Evolutionary conservation across 2,329 filamentous ascomycete genomes (phyloP).

Genomic region (Epichloe baconii): DNA sequence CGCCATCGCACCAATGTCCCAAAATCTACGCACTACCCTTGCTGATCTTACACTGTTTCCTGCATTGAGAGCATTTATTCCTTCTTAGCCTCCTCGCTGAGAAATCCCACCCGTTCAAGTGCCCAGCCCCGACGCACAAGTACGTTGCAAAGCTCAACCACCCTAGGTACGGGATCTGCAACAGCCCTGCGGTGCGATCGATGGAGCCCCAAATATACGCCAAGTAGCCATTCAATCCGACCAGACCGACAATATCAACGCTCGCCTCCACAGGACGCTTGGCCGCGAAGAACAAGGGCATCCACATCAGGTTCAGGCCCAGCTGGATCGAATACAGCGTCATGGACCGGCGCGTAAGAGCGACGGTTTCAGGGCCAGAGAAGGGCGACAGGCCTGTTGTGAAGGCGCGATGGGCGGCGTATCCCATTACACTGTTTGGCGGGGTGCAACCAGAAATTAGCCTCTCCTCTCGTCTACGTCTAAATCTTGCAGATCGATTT

Average conservation of each 20-base stretch:
- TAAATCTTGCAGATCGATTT: not conserved
- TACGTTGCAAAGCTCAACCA: conserved; percentile 88
- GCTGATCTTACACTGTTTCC: no score
- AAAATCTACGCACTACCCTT: no score
- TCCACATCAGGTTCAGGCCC: conserved; percentile 76
- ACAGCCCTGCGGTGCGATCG: conserved; percentile 59
- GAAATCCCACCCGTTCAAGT: conserved; percentile 57
- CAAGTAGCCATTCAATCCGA: conserved; percentile 60
- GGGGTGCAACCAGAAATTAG: not conserved
- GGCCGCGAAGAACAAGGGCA: conserved; percentile 80
- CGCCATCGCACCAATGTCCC: not conserved
- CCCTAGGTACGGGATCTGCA: conserved; percentile 66
- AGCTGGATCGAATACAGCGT: conserved; percentile 80
- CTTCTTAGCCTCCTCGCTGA: conserved; percentile 17
- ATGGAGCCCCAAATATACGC: conserved; percentile 64
- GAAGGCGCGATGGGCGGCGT: conserved; percentile 70
- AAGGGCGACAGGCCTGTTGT: conserved; percentile 46
- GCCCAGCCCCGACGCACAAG: conserved; percentile 55
- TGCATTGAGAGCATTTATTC: not conserved
- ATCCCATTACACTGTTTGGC: conserved; percentile 59
- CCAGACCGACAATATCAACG: conserved; percentile 58
- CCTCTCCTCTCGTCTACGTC: no score
- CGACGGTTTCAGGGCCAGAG: conserved; percentile 37
- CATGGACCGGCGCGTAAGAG: conserved; percentile 49
- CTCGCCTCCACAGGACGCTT: conserved; percentile 62